Evolutionary conservation across 192 early-diverging fungal genomes (phyloP).

Genomic region (Nowakowskiella sp.): DNA sequence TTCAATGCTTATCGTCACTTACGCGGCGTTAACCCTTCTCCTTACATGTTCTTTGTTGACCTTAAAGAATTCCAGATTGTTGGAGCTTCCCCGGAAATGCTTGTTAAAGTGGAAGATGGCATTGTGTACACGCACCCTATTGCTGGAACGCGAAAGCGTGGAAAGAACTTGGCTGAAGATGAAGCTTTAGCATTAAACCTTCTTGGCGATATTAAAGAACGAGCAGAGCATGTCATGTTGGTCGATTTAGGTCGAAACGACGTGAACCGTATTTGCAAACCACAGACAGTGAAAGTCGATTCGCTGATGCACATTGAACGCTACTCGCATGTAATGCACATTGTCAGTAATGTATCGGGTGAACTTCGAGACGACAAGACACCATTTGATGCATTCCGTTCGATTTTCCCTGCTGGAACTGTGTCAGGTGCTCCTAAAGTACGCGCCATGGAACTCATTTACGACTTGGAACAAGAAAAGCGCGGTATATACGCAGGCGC

Average conservation of each 20-base stretch:
- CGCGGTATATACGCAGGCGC: constrained; percentile 70
- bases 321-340: constrained; percentile 99
- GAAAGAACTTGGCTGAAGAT: constrained; percentile 77
- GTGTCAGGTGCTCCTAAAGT: constrained; percentile 99
- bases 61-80: constrained; percentile 89
- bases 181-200: constrained; percentile 83
- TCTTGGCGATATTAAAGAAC: constrained; percentile 88
- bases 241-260: constrained; percentile 99
- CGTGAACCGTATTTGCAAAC: constrained; percentile 92
- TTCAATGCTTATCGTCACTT: constrained; percentile 98
- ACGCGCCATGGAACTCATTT: constrained; percentile 91
- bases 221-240: constrained; percentile 97
- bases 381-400: constrained; percentile 89
- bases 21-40: constrained; percentile 93
- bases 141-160: constrained; percentile 92
- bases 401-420: constrained; percentile 97
- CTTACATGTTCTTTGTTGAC: constrained; percentile 99
- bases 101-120: constrained; percentile 81
- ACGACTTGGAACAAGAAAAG: constrained; percentile 80
- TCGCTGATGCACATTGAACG: constrained; percentile 95
- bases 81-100: constrained; percentile 97
- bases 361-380: constrained; percentile 81
- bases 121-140: constrained; percentile 92
- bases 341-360: constrained; percentile 94
- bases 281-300: constrained; percentile 85